Base-by-base conservation (phyloP, 2,329 filamentous ascomycete species). In the Keithomyces neogunnii region DNA sequence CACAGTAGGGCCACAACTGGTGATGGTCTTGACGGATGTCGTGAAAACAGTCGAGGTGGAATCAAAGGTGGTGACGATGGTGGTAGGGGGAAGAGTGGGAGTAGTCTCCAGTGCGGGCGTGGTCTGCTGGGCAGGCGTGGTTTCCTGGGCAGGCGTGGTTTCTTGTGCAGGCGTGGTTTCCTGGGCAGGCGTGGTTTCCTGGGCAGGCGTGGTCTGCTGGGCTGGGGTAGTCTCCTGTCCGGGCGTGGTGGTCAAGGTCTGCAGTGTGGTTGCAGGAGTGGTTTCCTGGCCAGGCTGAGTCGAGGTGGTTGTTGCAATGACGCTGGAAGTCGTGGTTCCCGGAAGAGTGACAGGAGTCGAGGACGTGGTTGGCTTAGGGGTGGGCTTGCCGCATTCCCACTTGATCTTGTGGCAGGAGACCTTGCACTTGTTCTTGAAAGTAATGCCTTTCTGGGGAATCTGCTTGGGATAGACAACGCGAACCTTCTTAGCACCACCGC, bases 401-500 rank as follows among this genome's bases (percentile, higher is more conserved):
- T 74, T 30, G 39, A 57, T 53, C 51, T 56, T 52, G 52, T 48
- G 45, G 36, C 51, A 40, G 28, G 36, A 77, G 61, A 95, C 81
- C 65, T 76, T 78, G 71, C 88, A 93, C 60, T 69, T 71, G 47
- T 76, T 69, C 66, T 81, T 76, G 52, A 53, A 65, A 63, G 40
- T 11, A 3, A 49, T 8, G 30, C 48, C 49, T 26, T 0, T 44
- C 45, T 77, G 75, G 56, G 76, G 67, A 56, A 80, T 72, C 64
- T 85, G 81, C 53, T 80, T 69, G 57, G 80, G 77, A 69, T 76
- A 82, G 66, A 83, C 71, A 66, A 96, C 84, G 50, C 80, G 83
- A 55, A 96, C 89, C 52, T 82, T 84, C 66, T 79, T 89, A 57
- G 92, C 91, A 69, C 91, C 91, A 80, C 90, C 92, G 67, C 92